These are phyloP conservation scores for Fagopyrum tataricum DNA, from an alignment of 148 eudicot genomes.

Conservation along the genomic window DNA sequence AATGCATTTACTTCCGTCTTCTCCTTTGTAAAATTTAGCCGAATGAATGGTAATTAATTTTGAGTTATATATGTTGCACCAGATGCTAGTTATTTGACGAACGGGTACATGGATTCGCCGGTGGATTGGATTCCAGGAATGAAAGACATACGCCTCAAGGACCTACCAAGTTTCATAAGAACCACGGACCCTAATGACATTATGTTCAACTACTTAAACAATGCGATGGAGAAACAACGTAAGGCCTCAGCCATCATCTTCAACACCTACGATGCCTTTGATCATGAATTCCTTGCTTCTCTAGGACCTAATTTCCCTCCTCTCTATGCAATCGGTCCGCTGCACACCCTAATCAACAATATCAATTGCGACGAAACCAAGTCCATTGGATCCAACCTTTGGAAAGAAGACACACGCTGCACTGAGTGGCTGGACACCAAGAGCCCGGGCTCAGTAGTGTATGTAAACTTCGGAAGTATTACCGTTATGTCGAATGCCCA, in stretches of 20 bases:
- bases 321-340: slow-evolving; percentile 38
- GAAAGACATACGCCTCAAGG: slow-evolving; percentile 21
- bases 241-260: slow-evolving; percentile 31
- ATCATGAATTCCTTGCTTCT: slow-evolving; percentile 21
- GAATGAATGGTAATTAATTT: no score
- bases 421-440: slow-evolving; percentile 5
- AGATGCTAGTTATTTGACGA: slow-evolving; percentile 38
- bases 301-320: slow-evolving; percentile 24
- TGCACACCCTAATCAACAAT: slow-evolving; percentile 5
- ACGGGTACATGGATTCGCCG: slow-evolving; percentile 30
- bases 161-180: slow-evolving; percentile 15
- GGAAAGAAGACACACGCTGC: slow-evolving; percentile 1
- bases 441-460: neutral
- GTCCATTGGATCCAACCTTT: slow-evolving; percentile 1
- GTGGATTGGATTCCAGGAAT: slow-evolving; percentile 33
- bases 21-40: no score
- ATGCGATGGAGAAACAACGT: neutral
- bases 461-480: slow-evolving; percentile 7
- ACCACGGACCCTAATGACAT: slow-evolving; percentile 7
- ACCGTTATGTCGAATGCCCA: neutral
- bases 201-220: neutral
- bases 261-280: slow-evolving; percentile 37
- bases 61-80: neutral
- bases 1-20: no score
- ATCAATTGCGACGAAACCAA: neutral